phyloP scores from a whole-genome alignment of 805 yeast genomes.

The Candida nanaspora region DNA sequence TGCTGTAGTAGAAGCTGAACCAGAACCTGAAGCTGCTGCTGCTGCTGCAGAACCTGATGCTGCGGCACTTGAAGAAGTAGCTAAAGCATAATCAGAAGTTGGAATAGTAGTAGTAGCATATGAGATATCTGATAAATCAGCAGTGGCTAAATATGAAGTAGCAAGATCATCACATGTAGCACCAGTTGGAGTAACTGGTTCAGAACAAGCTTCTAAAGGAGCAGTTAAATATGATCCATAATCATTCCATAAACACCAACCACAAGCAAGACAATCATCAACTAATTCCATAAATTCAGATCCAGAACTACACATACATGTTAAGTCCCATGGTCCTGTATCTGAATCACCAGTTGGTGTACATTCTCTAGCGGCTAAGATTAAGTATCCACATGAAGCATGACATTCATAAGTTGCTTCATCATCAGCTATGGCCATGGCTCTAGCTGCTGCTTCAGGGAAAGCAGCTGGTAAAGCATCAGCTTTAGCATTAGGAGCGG shows the following conservation, averaged over 20 bases:
- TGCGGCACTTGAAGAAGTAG: not conserved
- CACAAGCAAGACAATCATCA: slow-evolving; percentile 26
- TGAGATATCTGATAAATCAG: not conserved
- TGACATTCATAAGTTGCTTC: slow-evolving; percentile 24
- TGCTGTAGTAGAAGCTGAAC: not conserved
- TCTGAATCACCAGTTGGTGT: slow-evolving; percentile 12
- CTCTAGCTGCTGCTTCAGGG: slow-evolving; percentile 15
- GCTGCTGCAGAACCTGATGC: not conserved
- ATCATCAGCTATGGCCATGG: slow-evolving; percentile 10
- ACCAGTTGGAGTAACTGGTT: slow-evolving; percentile 4
- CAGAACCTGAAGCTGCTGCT: not conserved
- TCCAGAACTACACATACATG: slow-evolving; percentile 25
- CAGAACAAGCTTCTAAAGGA: slow-evolving; percentile 5
- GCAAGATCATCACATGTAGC: not conserved
- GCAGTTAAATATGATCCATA: slow-evolving; percentile 3
- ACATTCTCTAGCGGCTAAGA: slow-evolving; percentile 23
- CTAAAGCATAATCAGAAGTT: not conserved
- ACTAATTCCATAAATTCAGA: slow-evolving; percentile 21
- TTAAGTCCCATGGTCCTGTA: slow-evolving; percentile 22
- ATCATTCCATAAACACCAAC: slow-evolving; percentile 8
- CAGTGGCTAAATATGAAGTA: not conserved
- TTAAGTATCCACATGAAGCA: slow-evolving; percentile 25
- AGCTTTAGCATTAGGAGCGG: not conserved
- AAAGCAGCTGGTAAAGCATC: slow-evolving; percentile 15
- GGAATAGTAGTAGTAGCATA: not conserved